A percentile compares a stretch with the other conserved stretches of the same genome.
Conservation (phyloP, 345 rosid species). For the Viola odorata region DNA sequence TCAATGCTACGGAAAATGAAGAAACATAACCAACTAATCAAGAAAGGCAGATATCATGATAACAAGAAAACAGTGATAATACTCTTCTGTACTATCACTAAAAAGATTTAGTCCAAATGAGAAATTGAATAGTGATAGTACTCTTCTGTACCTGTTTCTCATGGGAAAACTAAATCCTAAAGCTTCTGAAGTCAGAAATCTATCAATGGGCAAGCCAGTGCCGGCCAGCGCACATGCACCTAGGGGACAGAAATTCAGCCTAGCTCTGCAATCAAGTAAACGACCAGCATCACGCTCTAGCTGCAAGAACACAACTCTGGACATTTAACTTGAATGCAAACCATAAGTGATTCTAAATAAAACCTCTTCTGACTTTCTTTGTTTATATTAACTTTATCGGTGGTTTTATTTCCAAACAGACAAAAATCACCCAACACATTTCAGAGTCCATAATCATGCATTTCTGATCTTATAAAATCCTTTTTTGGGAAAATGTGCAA, state of each 20-base stretch:
- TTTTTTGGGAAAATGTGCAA: background rate
- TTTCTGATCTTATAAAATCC: background rate
- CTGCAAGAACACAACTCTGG: constrained; percentile 34
- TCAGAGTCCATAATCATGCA: background rate
- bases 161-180: constrained; percentile 79
- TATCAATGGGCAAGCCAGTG: constrained; percentile 86
- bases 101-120: background rate
- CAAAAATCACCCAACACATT: too few relatives aligned
- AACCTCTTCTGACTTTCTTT: too few relatives aligned
- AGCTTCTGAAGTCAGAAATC: constrained; percentile 72
- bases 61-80: too few relatives aligned
- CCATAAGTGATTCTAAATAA: too few relatives aligned
- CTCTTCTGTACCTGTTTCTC: constrained; percentile 71
- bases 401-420: too few relatives aligned
- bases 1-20: constrained; percentile 52
- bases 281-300: constrained; percentile 93
- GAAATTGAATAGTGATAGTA: background rate
- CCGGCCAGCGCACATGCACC: constrained; percentile 99
- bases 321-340: too few relatives aligned
- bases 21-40: constrained; percentile 10
- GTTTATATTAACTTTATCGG: too few relatives aligned
- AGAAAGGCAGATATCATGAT: background rate
- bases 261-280: constrained; percentile 63
- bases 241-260: constrained; percentile 75
- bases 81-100: constrained; percentile 36